Evolutionary conservation across 495 filamentous ascomycete genomes (phyloP), one percentile per base, ranked within the genome.

Genomic region (Pyronema domesticum): DNA sequence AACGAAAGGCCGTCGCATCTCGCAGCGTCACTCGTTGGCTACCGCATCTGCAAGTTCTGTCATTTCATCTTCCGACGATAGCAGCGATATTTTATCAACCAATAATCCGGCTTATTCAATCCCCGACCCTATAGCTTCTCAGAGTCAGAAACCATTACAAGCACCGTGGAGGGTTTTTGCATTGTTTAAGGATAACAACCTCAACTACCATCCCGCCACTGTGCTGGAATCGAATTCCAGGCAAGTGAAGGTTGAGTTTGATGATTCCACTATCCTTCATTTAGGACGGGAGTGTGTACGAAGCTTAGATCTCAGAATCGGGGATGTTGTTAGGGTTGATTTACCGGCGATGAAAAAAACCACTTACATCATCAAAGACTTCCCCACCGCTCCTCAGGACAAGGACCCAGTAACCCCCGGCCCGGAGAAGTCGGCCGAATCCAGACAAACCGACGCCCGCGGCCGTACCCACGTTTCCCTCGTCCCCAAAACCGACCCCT

Each of bases 191-290:
- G 63, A 65, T 33, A 43, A 49, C 8, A 62, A 60, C 30, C 46
- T 55, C 11, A 37, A 56, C 1, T 65, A 65, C 33, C 55, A 66
- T 30, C 63, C 63, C 1, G 63, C 63, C 11, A 66, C 63, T 11
- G 52, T 64, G 9, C 37, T 56, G 10, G 53, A 48, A 13, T 48
- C 47, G 4, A 43, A 55, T 15, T 23, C 34, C 15, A 19, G 43
- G 45, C 14, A 52, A 13, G 37, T 62, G 1, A 52, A 42, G 14
- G 63, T 65, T 7, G 51, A 45, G 7, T 66, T 66, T 18, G 63
- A 66, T 33, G 63, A 66, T 43, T 59, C 57, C n/a, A 66, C 59
- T 7, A 47, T 57, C 18, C 51, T 51, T 19, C 10, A 37, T 11
- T 23, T 62, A 19, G 60, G 60, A 14, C 37, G 57, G 13, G 42